Conservation (phyloP, 331 rosid genomes). For the Malus hybrid region DNA sequence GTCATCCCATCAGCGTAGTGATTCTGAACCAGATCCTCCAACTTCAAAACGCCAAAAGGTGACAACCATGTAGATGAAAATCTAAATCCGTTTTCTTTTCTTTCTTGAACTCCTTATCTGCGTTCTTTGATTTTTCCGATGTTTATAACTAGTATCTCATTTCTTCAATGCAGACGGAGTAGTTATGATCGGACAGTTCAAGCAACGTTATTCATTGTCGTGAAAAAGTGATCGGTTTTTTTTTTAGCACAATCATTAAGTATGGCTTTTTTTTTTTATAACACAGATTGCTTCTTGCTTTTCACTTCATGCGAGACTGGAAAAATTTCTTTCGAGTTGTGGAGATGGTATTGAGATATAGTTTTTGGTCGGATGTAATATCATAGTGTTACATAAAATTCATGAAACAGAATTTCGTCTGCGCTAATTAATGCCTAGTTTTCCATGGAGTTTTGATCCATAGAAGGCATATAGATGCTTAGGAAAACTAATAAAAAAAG, state of each 20-base stretch:
- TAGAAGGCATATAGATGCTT: no score
- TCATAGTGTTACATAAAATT: no score
- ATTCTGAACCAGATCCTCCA: conserved; percentile 31
- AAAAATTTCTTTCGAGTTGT: no score
- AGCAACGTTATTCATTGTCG: neutral
- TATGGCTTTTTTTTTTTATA: neutral
- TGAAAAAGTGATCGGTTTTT: neutral
- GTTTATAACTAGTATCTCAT: neutral
- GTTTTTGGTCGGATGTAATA: no score
- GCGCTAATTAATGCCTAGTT: no score
- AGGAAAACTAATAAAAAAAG: no score
- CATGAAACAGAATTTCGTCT: no score
- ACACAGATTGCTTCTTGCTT: neutral
- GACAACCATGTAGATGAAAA: neutral
- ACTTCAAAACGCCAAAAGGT: conserved; percentile 52
- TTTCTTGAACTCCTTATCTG: neutral
- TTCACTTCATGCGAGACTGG: no score
- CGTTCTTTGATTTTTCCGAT: neutral
- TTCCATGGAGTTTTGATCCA: no score
- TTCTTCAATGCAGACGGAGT: conserved; percentile 24
- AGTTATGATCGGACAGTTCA: neutral
- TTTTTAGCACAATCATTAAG: neutral
- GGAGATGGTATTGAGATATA: no score
- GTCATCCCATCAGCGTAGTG: conserved; percentile 28
- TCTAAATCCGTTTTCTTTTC: neutral